Evolutionary conservation across 257 asterid genomes (phyloP), one percentile per base, ranked within the genome.

Genomic region (Lycium barbarum): DNA sequence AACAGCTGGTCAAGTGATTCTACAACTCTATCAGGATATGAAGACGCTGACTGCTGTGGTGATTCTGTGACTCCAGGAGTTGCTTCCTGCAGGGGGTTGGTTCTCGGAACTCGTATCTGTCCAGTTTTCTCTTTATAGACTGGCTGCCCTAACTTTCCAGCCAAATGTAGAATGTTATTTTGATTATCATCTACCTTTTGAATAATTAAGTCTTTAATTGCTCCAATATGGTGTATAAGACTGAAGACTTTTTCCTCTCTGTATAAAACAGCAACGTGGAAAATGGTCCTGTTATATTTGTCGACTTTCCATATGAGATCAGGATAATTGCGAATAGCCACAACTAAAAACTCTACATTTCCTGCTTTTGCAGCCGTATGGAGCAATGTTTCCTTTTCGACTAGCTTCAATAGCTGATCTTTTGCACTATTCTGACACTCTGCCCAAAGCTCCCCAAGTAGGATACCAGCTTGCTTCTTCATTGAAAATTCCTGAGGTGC

Each of bases 131-230:
- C 1, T 7, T 7, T 7, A 49, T 10, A 11, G 54, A 8, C 12
- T 7, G 54, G 54, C 0, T 49, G 54, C 12, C 54, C 54, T 7
- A 49, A 13, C 26, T 84, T 79, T 65, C 88, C 90, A 0, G 92
- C 90, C 71, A 87, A 87, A 81, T 87, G 92, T 74, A 89, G 40
- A 33, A 83, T 79, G 55, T 84, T 79, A 86, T 87, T 87, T 17
- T 74, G 55, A n/a, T 79, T 49, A 40, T 40, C 45, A 40, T 40
- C 45, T 40, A 6, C 45, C 6, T 3, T 40, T 40, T 0, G 45
- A 40, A 40, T 40, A 40, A 40, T 40, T 40, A 40, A 40, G 45
- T 40, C 45, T 40, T 40, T 40, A 6, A 3, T 40, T 40, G 5
- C 45, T 40, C 45, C 45, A 40, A 40, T 40, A 2, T 40, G 45